Evolutionary conservation across 345 rosid species (phyloP), one percentile per base, ranked within the genome.

Genomic region (Hibiscus trionum): DNA sequence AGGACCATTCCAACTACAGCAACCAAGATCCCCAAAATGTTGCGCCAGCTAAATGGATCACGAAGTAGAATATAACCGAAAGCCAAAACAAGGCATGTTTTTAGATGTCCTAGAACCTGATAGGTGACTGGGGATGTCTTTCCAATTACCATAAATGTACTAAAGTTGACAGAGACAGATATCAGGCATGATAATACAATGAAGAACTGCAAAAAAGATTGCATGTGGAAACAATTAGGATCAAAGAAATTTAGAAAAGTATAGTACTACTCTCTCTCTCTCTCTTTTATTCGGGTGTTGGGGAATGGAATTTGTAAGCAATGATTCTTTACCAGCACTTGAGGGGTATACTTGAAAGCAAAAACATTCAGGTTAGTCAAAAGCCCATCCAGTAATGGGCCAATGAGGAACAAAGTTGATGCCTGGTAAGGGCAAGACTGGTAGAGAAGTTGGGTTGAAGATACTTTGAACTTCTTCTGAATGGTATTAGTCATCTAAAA

Each of bases 351-450:
- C 77, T 90, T 90, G 87, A 95, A 95, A 72, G 97, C 96, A 83
- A 95, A 93, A 60, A 95, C 99, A 71, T 93, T 95, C 72, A 50
- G 86, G 77, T 93, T 93, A 55, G 98, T 93, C 81, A 95, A 80
- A 70, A 92, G 91, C 70, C 93, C 93, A 81, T 95, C 99, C 17
- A 95, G 83, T 76, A 95, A 90, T 62, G 99, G 99, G 61, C 99
- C 99, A 53, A 84, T 77, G 71, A 93, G 70, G 73, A 95, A 95
- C 81, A 95, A 85, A n/a, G 98, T 95, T 35, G 89, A 75, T 0
- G 99, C 99, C 80, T 95, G 99, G 78, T 95, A 95, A 16, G 99
- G 99, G 82, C 97, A 93, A 52, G 99, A 95, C 84, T 95, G 99
- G 75, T 95, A 95, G 59, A 95, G 86, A 76, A 95, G 98, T 69